These are phyloP conservation scores for Lichtheimia corymbifera DNA, from an alignment of 371 early-diverging fungal species.

Conservation along the genomic window DNA sequence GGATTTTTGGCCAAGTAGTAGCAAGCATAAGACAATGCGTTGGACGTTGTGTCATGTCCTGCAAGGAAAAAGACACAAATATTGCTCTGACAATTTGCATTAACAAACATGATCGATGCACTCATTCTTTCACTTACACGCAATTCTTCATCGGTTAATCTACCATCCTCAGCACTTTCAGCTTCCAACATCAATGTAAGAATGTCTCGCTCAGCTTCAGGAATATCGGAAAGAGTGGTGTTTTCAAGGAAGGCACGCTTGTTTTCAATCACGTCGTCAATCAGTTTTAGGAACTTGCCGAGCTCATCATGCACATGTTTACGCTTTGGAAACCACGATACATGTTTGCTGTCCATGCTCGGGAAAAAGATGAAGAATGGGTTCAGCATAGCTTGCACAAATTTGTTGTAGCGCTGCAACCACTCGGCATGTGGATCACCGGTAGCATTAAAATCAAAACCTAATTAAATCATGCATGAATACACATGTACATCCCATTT, in stretches of 20 bases:
- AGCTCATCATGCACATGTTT: constrained; percentile 33
- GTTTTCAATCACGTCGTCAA: constrained; percentile 39
- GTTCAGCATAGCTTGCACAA: constrained; percentile 19
- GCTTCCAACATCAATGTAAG: constrained; percentile 47
- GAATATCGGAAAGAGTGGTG: constrained; percentile 3
- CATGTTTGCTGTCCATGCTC: constrained; percentile 11
- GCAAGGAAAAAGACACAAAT: constrained; percentile 43
- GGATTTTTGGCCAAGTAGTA: constrained; percentile 29
- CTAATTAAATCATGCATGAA: constrained; percentile 8
- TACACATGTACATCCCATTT: not conserved
- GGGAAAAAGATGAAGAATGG: constrained; percentile 27
- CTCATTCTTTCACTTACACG: constrained; percentile 25
- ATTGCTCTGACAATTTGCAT: constrained; percentile 32
- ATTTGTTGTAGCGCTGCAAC: constrained; percentile 10
- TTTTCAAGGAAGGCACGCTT: constrained; percentile 14
- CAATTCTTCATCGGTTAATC: constrained; percentile 19
- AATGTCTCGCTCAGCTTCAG: constrained; percentile 41
- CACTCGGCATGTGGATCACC: constrained; percentile 10
- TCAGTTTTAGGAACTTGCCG: constrained; percentile 30
- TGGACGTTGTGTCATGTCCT: constrained; percentile 52
- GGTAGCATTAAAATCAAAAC: constrained; percentile 26
- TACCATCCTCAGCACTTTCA: constrained; percentile 22
- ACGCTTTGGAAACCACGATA: constrained; percentile 25
- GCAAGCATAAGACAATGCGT: constrained; percentile 21
- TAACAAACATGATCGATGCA: constrained; percentile 3